Conservation (phyloP, 1,139 yeast genomes). For the Taiozyma sp. region DNA sequence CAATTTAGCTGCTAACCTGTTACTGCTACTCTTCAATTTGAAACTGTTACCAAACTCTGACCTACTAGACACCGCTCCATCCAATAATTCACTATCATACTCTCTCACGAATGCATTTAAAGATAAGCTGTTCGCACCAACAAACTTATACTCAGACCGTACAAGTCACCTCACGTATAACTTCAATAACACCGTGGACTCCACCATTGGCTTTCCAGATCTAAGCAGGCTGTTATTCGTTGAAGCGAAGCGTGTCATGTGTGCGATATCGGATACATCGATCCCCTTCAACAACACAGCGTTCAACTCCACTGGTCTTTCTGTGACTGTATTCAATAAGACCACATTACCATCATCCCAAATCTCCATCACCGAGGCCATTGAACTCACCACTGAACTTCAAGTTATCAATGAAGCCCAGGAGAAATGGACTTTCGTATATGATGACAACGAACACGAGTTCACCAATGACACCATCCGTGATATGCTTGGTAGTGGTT, state of each 20-base stretch:
- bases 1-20: slow-evolving; percentile 45
- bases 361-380: slow-evolving; percentile 2
- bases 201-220: slow-evolving; percentile 35
- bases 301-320: slow-evolving; percentile 11
- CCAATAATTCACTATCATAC: slow-evolving; percentile 17
- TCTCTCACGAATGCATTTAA: slow-evolving; percentile 17
- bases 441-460: slow-evolving; percentile 29
- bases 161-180: slow-evolving; percentile 17
- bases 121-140: slow-evolving; percentile 30
- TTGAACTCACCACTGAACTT: neutral
- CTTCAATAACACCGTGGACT: slow-evolving; percentile 10
- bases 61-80: neutral
- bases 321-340: slow-evolving; percentile 7
- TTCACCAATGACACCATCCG: slow-evolving; percentile 32
- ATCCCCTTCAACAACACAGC: slow-evolving; percentile 14
- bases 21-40: slow-evolving; percentile 49
- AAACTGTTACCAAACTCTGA: neutral
- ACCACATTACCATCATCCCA: slow-evolving; percentile 15
- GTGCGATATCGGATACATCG: slow-evolving; percentile 14
- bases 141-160: slow-evolving; percentile 24
- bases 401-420: neutral
- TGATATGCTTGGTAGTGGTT: slow-evolving; percentile 46
- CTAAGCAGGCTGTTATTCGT: slow-evolving; percentile 38
- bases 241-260: slow-evolving; percentile 36
- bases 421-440: slow-evolving; percentile 34